Evolutionary conservation across 1,139 yeast species (phyloP), one percentile per base, ranked within the genome.

Genomic region (Candida tetrigidarum): DNA sequence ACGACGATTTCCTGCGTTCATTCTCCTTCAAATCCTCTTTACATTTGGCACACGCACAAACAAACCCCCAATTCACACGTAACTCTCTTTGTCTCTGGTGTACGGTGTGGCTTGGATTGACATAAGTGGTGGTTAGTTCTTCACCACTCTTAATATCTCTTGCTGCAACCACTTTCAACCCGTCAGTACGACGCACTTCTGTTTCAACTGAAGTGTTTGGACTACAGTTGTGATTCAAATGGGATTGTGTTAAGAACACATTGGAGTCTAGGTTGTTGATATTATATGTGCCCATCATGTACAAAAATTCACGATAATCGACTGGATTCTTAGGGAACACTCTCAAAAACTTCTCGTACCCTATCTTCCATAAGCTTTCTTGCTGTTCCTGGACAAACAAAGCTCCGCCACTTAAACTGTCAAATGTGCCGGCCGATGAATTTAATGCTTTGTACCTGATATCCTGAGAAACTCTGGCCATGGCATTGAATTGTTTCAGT

Each of bases 1-100:
- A 62, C 1, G 75, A 68, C 2, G 75, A 69, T 50, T 70, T 69
- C 45, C 74, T 59, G 43, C 71, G 55, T 20, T 71, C 73, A 44
- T 69, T 73, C 2, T 48, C 53, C 45, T 71, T 65, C 39, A 74
- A 66, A 51, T 86, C 96, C 5, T 66, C 67, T 54, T 78, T 76
- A 63, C 96, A 89, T 50, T 85, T 79, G 8, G 62, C 54, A 61
- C 96, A 89, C 20, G 62, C 66, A 62, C 96, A 89, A n/a, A 77
- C 57, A 60, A 89, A 89, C 4, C 96, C 96, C 90, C 91, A 89
- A 55, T 86, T 84, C n/a, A 83, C 82, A 46, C 92, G 68, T 42
- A 89, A 67, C 51, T 80, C 84, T 50, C 87, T 66, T 56, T 81
- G 84, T 53, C 96, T 78, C 51, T 83, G 81, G 38, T 74, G 78